Evolutionary conservation across 1,139 yeast species (phyloP).

Genomic region (Wickerhamomyces sp.): DNA sequence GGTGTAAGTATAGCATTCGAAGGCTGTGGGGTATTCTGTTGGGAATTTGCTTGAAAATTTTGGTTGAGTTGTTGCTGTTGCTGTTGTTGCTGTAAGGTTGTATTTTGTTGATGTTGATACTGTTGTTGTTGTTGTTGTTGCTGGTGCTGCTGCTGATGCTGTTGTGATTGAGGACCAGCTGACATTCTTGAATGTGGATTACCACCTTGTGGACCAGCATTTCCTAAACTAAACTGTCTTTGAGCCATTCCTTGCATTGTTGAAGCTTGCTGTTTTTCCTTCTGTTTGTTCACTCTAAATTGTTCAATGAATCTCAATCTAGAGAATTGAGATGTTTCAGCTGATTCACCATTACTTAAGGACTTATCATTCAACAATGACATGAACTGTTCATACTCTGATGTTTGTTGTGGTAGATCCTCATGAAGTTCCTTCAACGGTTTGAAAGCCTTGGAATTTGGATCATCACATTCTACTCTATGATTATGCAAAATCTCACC

Average conservation of each 20-base stretch:
- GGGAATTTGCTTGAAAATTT: conserved; percentile 2
- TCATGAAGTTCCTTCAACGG: conserved; percentile 51
- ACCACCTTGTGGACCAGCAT: conserved; percentile 4
- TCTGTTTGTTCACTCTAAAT: conserved; percentile 38
- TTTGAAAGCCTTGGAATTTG: conserved; percentile 35
- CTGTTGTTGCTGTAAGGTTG: conserved; percentile 1
- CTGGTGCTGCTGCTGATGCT: conserved; percentile 19
- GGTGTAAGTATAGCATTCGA: conserved; percentile 5
- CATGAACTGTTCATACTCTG: conserved; percentile 92
- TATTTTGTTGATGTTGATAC: conserved; percentile 12
- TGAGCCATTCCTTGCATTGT: conserved; percentile 25
- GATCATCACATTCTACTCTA: conserved; percentile 41
- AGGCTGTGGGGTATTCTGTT: too few relatives aligned
- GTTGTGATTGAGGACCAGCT: too few relatives aligned
- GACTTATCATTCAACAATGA: conserved; percentile 34
- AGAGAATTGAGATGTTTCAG: conserved; percentile 36
- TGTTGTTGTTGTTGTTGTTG: conserved; percentile 14
- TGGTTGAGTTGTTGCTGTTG: neutral
- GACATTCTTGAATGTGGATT: too few relatives aligned
- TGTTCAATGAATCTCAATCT: conserved; percentile 46
- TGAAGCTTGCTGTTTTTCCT: conserved; percentile 35
- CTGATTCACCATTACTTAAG: conserved; percentile 21
- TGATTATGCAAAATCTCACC: conserved; percentile 39
- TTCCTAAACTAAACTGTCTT: conserved; percentile 7
- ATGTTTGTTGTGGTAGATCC: conserved; percentile 66